These are phyloP conservation scores for Ascosphaera apis DNA, from an alignment of 2,329 filamentous ascomycete species.

Conservation along the genomic window DNA sequence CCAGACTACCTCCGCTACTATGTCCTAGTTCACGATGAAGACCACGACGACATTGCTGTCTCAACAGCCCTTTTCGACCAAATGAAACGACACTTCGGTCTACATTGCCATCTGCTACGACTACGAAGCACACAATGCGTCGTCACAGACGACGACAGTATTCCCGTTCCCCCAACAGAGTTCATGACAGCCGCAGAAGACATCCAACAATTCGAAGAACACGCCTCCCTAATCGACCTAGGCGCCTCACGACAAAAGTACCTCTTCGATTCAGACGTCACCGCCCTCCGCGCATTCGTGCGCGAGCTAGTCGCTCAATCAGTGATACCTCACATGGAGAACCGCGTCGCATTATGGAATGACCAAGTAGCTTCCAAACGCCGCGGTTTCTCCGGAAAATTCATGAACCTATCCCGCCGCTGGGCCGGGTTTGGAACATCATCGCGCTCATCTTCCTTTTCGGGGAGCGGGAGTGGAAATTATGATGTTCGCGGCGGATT, in stretches of 20 bases:
- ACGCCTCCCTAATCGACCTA: conserved; percentile 27
- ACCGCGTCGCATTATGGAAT: conserved; percentile 78
- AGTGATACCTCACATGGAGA: conserved; percentile 88
- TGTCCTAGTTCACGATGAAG: conserved; percentile 88
- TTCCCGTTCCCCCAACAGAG: conserved; percentile 56
- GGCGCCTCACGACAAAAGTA: conserved; percentile 32
- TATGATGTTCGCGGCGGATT: conserved; percentile 60
- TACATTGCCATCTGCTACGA: conserved; percentile 81
- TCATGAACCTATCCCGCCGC: conserved; percentile 79
- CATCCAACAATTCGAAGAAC: neutral
- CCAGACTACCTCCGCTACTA: conserved; percentile 90
- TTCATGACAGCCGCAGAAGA: conserved; percentile 84
- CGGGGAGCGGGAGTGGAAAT: conserved; percentile 29
- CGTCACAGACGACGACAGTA: conserved; percentile 76
- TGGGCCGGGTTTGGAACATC: conserved; percentile 61
- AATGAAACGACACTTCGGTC: conserved; percentile 95
- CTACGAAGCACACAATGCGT: conserved; percentile 67
- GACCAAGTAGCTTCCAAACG: conserved; percentile 85
- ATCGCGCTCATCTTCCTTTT: conserved; percentile 35
- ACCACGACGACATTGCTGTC: conserved; percentile 74
- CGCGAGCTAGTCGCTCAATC: conserved; percentile 92
- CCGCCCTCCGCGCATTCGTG: conserved; percentile 68
- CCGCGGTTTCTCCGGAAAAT: conserved; percentile 72
- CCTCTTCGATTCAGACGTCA: conserved; percentile 80
- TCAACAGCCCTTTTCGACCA: conserved; percentile 85